Base-by-base conservation (phyloP, 441 rosid genomes). In the Erysimum pusillum region DNA sequence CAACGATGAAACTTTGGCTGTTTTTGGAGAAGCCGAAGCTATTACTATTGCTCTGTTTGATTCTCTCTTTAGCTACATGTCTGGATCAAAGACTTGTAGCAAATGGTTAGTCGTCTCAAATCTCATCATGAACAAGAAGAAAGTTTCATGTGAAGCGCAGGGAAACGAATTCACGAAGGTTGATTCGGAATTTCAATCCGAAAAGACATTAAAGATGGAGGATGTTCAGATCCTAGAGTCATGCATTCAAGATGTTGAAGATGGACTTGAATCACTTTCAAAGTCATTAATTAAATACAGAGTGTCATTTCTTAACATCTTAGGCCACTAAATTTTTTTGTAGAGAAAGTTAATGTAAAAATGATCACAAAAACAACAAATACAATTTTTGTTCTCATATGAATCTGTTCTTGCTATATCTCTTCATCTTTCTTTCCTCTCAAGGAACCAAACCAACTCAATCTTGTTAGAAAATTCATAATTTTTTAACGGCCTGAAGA, bases 231-330 rank as follows among this genome's bases (percentile, higher is more conserved):
- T 15, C 22, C 48, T 84, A 71, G 88, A 84, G 17, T 17, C 68
- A 36, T 76, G 83, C 71, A 79, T 85, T 79, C 83, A 81, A 78
- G 84, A 85, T 78, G 74, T 89, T 31, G 80, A 83, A 66, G 81
- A 80, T 62, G 87, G 80, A 48, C 20, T 73, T 51, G 85, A 84
- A 7, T 54, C 73, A 58, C 77, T 87, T 6, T 80, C 77, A 6
- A 82, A 85, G 72, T 52, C 80, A 9, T 32, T 86, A 76, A 84
- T 89, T 68, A 86, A 83, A 80, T 71, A 81, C 17, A 85, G 90
- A 77, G 86, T 80, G 32, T 77, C 85, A 4, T 57, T 85, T 62
- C 88, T 85, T 52, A 88, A 84, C 56, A 65, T 53, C 45, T 62
- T 83, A 56, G 76, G 72, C 74, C 63, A 76, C 4, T 67, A 63